These are phyloP conservation scores for Triadica sebifera DNA, from an alignment of 345 rosid genomes.

Conservation along the genomic window DNA sequence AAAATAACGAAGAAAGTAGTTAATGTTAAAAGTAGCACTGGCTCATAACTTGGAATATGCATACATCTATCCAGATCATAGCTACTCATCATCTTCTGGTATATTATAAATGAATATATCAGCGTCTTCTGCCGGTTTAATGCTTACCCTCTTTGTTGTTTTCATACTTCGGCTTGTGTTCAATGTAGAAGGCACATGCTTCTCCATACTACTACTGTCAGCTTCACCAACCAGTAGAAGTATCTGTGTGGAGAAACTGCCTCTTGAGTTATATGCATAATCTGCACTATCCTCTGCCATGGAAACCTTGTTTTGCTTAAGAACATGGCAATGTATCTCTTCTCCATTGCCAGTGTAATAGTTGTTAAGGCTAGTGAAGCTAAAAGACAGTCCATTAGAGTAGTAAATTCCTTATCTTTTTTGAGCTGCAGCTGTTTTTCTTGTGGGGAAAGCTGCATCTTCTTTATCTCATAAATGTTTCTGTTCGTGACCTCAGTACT, in stretches of 20 bases:
- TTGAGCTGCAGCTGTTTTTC: neutral
- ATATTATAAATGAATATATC: constrained; percentile 33
- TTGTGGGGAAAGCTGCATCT: neutral
- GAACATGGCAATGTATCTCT: constrained; percentile 16
- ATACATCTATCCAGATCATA: no score
- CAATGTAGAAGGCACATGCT: neutral
- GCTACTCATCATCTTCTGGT: constrained; percentile 1
- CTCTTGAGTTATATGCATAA: neutral
- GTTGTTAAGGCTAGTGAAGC: constrained; percentile 21
- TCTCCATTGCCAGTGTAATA: constrained; percentile 13
- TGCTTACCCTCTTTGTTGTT: constrained; percentile 41
- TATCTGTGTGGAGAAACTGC: constrained; percentile 21
- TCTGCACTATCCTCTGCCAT: constrained; percentile 8
- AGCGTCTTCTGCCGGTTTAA: constrained; percentile 40
- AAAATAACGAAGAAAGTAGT: no score
- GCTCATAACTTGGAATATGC: no score
- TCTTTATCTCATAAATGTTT: no score
- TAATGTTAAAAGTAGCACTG: no score
- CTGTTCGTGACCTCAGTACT: no score
- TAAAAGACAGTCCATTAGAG: constrained; percentile 38
- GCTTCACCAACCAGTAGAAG: constrained; percentile 3
- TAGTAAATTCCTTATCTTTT: neutral
- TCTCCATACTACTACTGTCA: neutral
- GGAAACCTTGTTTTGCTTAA: constrained; percentile 32
- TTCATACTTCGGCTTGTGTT: constrained; percentile 23